phyloP scores from a whole-genome alignment of 2,329 filamentous ascomycete genomes.

The Talaromyces sp. region DNA sequence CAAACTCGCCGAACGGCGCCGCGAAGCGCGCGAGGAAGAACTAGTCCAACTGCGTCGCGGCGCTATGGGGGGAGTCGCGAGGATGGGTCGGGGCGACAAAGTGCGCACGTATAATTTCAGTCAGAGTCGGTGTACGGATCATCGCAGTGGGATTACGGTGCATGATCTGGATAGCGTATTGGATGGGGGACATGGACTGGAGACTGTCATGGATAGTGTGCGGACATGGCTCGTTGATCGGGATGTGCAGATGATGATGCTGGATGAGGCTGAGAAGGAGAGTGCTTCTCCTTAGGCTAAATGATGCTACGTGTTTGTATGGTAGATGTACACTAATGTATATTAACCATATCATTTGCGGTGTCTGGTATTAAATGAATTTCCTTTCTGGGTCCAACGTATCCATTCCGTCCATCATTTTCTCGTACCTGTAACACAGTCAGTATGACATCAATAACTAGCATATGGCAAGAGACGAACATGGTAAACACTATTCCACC shows the following conservation, averaged over 20 bases:
- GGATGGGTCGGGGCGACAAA: constrained; percentile 89
- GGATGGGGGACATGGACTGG: constrained; percentile 68
- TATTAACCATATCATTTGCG: constrained; percentile 1
- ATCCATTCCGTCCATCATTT: constrained; percentile 86
- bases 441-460: neutral
- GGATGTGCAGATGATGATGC: constrained; percentile 69
- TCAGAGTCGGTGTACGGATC: constrained; percentile 81
- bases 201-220: constrained; percentile 74
- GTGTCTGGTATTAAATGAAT: constrained; percentile 61
- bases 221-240: constrained; percentile 69
- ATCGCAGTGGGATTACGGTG: constrained; percentile 74
- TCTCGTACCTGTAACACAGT: constrained; percentile 65
- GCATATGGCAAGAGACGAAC: constrained; percentile 41
- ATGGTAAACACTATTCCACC: constrained; percentile 98
- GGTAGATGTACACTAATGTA: constrained; percentile 15
- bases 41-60: constrained; percentile 70
- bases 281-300: constrained; percentile 8
- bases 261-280: constrained; percentile 51
- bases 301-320: constrained; percentile 17
- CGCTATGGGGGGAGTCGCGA: constrained; percentile 70
- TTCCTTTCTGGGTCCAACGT: constrained; percentile 74
- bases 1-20: constrained; percentile 72
- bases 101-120: constrained; percentile 84
- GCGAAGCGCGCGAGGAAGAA: constrained; percentile 81
- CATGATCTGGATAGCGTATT: constrained; percentile 80